phyloP scores from a whole-genome alignment of 495 filamentous ascomycete species.

The Rostrohypoxylon terebratum region DNA sequence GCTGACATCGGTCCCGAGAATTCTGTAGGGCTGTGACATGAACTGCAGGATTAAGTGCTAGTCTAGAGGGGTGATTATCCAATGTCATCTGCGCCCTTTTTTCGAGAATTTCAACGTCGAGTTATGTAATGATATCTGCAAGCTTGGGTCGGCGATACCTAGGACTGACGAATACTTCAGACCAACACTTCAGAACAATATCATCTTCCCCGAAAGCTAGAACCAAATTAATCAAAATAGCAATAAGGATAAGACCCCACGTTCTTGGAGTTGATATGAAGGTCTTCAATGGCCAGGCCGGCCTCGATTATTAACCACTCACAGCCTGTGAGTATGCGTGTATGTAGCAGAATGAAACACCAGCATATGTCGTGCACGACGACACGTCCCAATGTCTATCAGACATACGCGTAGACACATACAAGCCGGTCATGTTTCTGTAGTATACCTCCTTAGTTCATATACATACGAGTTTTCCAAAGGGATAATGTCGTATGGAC shows the following conservation, averaged over 20 bases:
- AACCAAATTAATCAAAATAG: background rate
- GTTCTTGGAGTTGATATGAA: background rate
- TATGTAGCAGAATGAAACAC: conserved; percentile 23
- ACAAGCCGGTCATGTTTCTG: background rate
- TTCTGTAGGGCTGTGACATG: background rate
- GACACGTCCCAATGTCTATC: conserved; percentile 8
- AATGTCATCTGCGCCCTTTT: background rate
- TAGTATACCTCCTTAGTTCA: background rate
- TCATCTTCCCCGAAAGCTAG: background rate
- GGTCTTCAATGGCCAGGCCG: background rate
- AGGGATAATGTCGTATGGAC: background rate
- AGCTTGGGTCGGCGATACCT: background rate
- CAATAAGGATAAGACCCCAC: background rate
- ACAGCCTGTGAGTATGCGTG: conserved; percentile 11
- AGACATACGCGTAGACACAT: conserved; percentile 18
- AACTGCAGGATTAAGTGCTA: background rate
- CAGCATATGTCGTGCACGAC: conserved; percentile 28
- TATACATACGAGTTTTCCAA: background rate
- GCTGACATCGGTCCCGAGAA: conserved; percentile 30
- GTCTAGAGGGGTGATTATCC: background rate
- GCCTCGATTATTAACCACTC: conserved; percentile 6
- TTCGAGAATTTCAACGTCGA: no score
- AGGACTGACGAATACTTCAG: background rate
- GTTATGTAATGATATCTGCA: background rate
- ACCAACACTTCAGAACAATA: background rate